Base-by-base conservation (phyloP, 192 early-diverging fungal genomes). In the Ramicandelaber brevisporus region DNA sequence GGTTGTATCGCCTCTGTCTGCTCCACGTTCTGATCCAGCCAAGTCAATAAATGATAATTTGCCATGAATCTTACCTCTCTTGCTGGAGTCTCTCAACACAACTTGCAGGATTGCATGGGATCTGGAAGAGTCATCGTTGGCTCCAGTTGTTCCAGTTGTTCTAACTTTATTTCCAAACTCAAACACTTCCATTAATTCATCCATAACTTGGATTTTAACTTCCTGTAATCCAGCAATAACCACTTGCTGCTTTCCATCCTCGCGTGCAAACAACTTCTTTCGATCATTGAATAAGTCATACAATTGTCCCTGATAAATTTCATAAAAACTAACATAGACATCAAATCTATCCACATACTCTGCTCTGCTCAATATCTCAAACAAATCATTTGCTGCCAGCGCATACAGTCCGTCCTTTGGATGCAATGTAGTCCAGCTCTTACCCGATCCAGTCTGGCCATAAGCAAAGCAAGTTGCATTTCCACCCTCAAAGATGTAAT, bases 401-500 rank as follows among this genome's bases (percentile, higher is more conserved):
- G 89, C 80, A 33, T 95, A 98, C 10, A 95, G 65, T 2, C 89
- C 93, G 36, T 81, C 60, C 3, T 54, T 59, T 14, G 59, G 57
- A 44, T 92, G 81, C 42, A 95, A 58, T 88, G 95, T 98, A 3
- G 93, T 98, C 57, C 63, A 82, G 1, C 88, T 98, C 44, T 98
- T 98, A 17, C 93, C 93, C 36, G 64, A 71, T 29, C 86, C 85
- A 4, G 80, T 87, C 39, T 89, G 83, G 1, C 85, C 80, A 48
- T 98, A 98, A 19, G 88, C 92, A 73, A 98, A 98, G 41, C 88
- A 95, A 6, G 92, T 98, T 0, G 86, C 86, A 33, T 92, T 93
- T 37, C 92, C 92, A 0, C 92, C 92, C 16, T 57, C 44, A 31
- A 98, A 98, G 14, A 93, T 70, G 45, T 90, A 92, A 28, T 88